A percentile compares a stretch with the other conserved stretches of the same genome.
Conservation (phyloP, 441 rosid genomes). For the Erodium trifolium region DNA sequence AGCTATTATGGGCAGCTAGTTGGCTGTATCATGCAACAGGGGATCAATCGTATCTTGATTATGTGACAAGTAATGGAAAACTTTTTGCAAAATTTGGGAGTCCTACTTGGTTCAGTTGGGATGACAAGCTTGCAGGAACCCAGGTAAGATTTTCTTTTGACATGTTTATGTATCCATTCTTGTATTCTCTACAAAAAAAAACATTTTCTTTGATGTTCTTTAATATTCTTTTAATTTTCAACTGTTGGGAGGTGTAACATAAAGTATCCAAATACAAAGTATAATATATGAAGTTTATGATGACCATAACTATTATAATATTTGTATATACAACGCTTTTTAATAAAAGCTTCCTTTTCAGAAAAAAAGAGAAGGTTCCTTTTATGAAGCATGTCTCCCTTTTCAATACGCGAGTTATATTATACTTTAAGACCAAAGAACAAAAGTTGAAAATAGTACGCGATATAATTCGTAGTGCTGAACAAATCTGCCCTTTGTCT, state of each 20-base stretch:
- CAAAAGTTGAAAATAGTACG: not conserved
- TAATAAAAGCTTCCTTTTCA: not conserved
- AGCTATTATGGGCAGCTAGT: conserved; percentile 88
- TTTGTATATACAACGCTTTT: not conserved
- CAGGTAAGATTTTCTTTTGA: conserved; percentile 41
- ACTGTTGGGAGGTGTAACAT: not conserved
- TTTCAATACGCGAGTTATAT: not conserved
- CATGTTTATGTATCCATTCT: not conserved
- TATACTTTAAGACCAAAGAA: not conserved
- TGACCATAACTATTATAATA: not conserved
- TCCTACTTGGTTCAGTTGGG: conserved; percentile 98
- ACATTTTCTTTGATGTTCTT: not conserved
- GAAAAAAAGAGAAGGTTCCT: not conserved
- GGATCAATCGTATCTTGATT: conserved; percentile 59
- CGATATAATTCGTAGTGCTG: not conserved
- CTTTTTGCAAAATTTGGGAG: conserved; percentile 64
- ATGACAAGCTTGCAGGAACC: conserved; percentile 82
- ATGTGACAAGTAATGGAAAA: conserved; percentile 54
- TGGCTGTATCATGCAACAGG: conserved; percentile 91
- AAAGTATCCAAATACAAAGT: not conserved
- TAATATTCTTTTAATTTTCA: not conserved
- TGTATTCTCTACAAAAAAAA: not conserved
- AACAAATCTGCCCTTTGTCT: conserved; percentile 5
- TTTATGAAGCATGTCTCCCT: not conserved
- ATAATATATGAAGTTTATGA: not conserved